Conservation (phyloP, 176 grass and related monocot species). For the Alopecurus myosuroides region DNA sequence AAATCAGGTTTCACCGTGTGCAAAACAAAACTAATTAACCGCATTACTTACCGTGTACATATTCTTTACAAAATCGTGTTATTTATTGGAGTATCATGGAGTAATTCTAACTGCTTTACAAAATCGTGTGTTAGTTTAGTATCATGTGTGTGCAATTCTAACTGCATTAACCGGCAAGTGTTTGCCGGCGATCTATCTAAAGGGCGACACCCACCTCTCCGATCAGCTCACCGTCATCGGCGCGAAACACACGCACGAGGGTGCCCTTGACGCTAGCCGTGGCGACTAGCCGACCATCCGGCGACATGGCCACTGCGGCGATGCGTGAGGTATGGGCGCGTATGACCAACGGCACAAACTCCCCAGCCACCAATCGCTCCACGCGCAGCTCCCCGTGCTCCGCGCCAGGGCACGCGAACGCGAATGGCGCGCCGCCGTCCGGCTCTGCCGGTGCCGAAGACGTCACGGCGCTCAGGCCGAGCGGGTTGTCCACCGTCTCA, state of each 20-base stretch:
- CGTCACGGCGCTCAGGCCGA: too few species aligned
- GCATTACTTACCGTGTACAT: too few species aligned
- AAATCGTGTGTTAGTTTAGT: too few species aligned
- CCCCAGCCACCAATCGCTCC: background rate
- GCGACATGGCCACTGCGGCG: conserved; percentile 44
- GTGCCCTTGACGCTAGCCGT: too few species aligned
- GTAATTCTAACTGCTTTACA: too few species aligned
- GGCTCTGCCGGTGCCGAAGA: conserved; percentile 29
- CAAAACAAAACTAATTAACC: background rate
- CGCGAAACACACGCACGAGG: too few species aligned
- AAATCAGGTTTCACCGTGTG: background rate
- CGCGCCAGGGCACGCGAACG: conserved; percentile 46
- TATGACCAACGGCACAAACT: background rate
- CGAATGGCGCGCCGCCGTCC: conserved; percentile 36
- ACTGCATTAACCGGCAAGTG: background rate
- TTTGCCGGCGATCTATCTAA: conserved; percentile 23
- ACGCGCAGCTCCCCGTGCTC: conserved; percentile 36
- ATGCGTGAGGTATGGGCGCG: conserved; percentile 37
- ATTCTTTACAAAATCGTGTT: too few species aligned
- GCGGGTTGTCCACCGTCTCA: too few species aligned
- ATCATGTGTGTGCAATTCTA: background rate
- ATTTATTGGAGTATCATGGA: too few species aligned
- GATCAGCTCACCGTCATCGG: too few species aligned
- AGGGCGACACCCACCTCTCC: conserved; percentile 37
- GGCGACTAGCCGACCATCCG: conserved; percentile 49